Base-by-base conservation (phyloP, 306 rosid genomes). In the Notholithocarpus densiflorus region DNA sequence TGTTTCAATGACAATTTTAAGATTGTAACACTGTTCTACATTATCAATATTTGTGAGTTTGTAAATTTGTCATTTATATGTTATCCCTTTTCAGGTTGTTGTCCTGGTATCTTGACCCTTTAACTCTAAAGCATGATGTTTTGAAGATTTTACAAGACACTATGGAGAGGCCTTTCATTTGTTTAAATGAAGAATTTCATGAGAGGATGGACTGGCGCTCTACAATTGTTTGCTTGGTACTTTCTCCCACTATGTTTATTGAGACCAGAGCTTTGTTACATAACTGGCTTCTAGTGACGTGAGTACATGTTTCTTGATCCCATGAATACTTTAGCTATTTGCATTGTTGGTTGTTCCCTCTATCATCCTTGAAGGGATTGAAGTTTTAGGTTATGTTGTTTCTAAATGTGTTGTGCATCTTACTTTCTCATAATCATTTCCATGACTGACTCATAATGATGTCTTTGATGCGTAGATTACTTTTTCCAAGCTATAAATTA, bases 221-320 rank as follows among this genome's bases (percentile, higher is more conserved):
- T 48, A 26, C 72, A 14, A 72, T 76, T 3, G 11, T 61, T 57
- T 82, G 76, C 71, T 75, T 82, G 68, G 88, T 79, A 20, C 84
- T 85, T 76, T 85, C 84, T 24, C 88, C 88, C 13, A 10, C 60
- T 48, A 85, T 85, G 86, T 82, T 85, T 68, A 75, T 82, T 56
- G 86, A 82, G 84, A 74, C 84, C 43, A 79, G 84, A 72, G 79
- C 84, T 79, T 75, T 82, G 86, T 76, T 82, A 29, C 86, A 82
- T 74, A 82, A 79, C 51, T 82, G 86, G 88, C 83, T 85, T 55
- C 74, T 85, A 29, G 51, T 76, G 70, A 85, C 86, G 88, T 82
- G 80, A 75, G 88, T 85, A 60, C 65, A 9, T 8, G 18, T 53
- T 78, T 79, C 76, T 60, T 75, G 14, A 34, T 79, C 23, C 54